phyloP scores from a whole-genome alignment of 2,329 filamentous ascomycete genomes.

The Cryoendolithus antarcticus region DNA sequence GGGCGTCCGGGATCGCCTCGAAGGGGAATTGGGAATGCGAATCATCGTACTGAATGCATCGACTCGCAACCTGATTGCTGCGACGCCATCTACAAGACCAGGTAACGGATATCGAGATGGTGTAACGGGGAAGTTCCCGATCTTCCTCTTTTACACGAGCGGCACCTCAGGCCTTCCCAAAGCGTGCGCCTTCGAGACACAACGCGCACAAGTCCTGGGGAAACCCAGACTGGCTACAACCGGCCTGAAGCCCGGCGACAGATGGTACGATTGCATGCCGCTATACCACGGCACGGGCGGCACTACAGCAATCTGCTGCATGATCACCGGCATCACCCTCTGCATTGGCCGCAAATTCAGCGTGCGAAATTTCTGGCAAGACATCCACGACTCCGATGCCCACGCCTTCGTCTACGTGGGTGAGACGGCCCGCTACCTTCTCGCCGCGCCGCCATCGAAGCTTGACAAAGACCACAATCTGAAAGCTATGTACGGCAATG shows the following conservation, averaged over 20 bases:
- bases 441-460: slow-evolving; percentile 53
- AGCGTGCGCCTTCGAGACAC: slow-evolving; percentile 49
- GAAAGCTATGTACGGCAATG: slow-evolving; percentile 52
- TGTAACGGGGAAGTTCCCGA: slow-evolving; percentile 42
- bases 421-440: slow-evolving; percentile 62
- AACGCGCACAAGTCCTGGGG: slow-evolving; percentile 31
- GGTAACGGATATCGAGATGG: slow-evolving; percentile 43
- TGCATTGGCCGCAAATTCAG: slow-evolving; percentile 58
- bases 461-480: slow-evolving; percentile 49
- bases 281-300: slow-evolving; percentile 65
- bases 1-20: slow-evolving; percentile 35
- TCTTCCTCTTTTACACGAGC: slow-evolving; percentile 60
- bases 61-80: slow-evolving; percentile 36
- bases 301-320: slow-evolving; percentile 43
- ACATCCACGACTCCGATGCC: slow-evolving; percentile 54
- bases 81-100: slow-evolving; percentile 38
- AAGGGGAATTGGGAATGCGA: slow-evolving; percentile 46
- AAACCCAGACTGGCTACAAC: slow-evolving; percentile 25
- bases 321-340: slow-evolving; percentile 44
- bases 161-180: slow-evolving; percentile 69
- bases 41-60: slow-evolving; percentile 41
- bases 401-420: slow-evolving; percentile 69
- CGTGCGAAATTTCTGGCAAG: slow-evolving; percentile 57
- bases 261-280: slow-evolving; percentile 68
- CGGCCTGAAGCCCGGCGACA: slow-evolving; percentile 36